Percentiles rank a stretch among this genome's conserved stretches.
Evolutionary conservation across 495 filamentous ascomycete genomes (phyloP).

Genomic region (Lophium mytilinum): DNA sequence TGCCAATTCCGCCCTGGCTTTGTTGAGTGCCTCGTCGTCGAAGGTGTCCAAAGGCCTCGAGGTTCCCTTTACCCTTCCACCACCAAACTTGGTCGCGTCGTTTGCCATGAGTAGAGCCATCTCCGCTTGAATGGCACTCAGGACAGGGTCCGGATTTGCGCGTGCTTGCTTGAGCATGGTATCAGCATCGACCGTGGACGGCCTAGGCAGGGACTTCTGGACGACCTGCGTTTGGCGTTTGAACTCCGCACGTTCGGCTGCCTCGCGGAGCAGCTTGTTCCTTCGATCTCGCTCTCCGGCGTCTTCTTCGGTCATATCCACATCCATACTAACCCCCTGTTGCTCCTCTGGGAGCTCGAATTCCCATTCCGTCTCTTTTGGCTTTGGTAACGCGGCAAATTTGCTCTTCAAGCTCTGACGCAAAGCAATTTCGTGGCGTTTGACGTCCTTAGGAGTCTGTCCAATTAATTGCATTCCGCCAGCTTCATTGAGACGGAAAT

Average conservation of each 20-base stretch:
- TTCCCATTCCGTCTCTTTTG: slow-evolving; percentile 85
- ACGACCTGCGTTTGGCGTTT: slow-evolving; percentile 82
- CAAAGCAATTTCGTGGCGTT: slow-evolving; percentile 60
- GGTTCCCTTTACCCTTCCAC: slow-evolving; percentile 53
- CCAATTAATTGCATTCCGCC: slow-evolving; percentile 58
- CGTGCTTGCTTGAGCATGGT: slow-evolving; percentile 54
- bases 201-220: slow-evolving; percentile 74
- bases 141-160: slow-evolving; percentile 45
- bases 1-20: slow-evolving; percentile 68
- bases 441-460: slow-evolving; percentile 71
- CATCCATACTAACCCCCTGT: slow-evolving; percentile 49
- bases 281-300: slow-evolving; percentile 72
- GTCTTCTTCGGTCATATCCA: slow-evolving; percentile 67
- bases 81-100: slow-evolving; percentile 68
- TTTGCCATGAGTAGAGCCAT: slow-evolving; percentile 69
- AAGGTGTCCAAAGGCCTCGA: slow-evolving; percentile 54
- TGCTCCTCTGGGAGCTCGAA: slow-evolving; percentile 80
- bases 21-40: slow-evolving; percentile 61
- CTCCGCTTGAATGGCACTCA: slow-evolving; percentile 61
- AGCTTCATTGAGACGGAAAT: slow-evolving; percentile 71
- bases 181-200: slow-evolving; percentile 62
- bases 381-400: slow-evolving; percentile 79
- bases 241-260: slow-evolving; percentile 66
- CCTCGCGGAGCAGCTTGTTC: slow-evolving; percentile 58
- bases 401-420: slow-evolving; percentile 61